Evolutionary conservation across 768 basidiomycete species (phyloP), one percentile per base, ranked within the genome.

Genomic region (Mycena belliarum): DNA sequence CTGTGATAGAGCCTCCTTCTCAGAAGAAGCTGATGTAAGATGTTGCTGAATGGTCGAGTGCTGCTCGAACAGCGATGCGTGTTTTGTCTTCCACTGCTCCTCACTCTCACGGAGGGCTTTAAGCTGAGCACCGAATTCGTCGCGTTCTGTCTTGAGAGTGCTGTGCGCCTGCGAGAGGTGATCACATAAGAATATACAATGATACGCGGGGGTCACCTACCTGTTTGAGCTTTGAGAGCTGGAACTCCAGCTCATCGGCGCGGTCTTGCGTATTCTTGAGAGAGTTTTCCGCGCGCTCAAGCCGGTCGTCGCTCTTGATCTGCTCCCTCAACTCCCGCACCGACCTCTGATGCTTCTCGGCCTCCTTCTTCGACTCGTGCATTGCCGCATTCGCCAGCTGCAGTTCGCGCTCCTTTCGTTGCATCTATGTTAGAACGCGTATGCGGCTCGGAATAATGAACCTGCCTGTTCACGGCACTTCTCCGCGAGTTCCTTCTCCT

Each of bases 221-320:
- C 91, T 93, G 91, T 66, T 86, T 89, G 38, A 88, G 73, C 67
- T 88, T 91, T 14, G 87, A 85, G 20, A 94, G 75, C 66, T 89
- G 89, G 65, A 91, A 89, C 65, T 93, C 91, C 10, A 93, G 79
- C 66, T 92, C 90, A 57, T 90, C 91, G 6, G 88, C 88, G 52
- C 87, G 87, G 65, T 93, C 85, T 65, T 91, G 89, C 24, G 87
- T 87, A 65, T 91, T 86, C 67, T 86, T 87, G 45, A 94, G 73
- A 9, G 87, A 87, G 43, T 74, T 73, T 68, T 93, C 91, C 24
- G 93, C 72, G 41, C 80, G 79, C 61, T 92, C 91, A 16, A 86
- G 85, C 40, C 89, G 86, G 70, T 93, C 90, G 67, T 94, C 91
- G 58, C 82, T 86, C 69, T 93, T 85, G 21, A 94, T 86, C 62